These are phyloP conservation scores for Kurtzmaniella quercitrusa DNA, from an alignment of 1,139 yeast species.

Conservation along the genomic window DNA sequence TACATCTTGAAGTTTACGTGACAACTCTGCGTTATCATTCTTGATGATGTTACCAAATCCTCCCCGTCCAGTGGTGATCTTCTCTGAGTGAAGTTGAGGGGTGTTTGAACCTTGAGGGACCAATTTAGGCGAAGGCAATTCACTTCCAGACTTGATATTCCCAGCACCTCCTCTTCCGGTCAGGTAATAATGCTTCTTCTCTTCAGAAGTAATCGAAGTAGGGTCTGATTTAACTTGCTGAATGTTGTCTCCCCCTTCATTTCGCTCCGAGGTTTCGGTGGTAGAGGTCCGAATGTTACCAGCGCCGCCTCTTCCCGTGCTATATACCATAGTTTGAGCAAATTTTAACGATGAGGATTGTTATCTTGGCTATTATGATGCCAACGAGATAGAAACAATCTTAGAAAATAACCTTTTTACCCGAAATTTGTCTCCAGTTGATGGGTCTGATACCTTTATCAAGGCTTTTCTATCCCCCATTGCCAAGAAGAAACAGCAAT, in stretches of 20 bases:
- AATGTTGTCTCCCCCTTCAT: conserved; percentile 7
- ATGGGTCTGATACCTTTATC: not conserved
- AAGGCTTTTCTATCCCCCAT: not conserved
- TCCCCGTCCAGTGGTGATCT: conserved; percentile 74
- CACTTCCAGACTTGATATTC: conserved; percentile 48
- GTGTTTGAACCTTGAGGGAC: conserved; percentile 62
- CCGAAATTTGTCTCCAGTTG: not conserved
- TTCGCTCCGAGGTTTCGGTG: conserved; percentile 17
- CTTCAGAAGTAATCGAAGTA: conserved; percentile 8
- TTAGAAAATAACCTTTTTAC: too few species aligned
- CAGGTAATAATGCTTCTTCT: conserved; percentile 44
- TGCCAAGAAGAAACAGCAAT: not conserved
- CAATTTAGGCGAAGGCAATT: conserved; percentile 49
- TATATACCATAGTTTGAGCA: conserved; percentile 12
- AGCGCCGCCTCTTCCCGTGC: conserved; percentile 40
- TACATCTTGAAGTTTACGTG: conserved; percentile 70
- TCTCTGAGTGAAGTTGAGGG: conserved; percentile 55
- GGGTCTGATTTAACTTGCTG: not conserved
- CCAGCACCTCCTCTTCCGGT: conserved; percentile 86
- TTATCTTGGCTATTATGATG: too few species aligned
- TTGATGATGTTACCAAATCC: conserved; percentile 76
- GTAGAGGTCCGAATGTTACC: conserved; percentile 29
- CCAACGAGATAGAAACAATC: not conserved
- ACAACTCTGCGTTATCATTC: conserved; percentile 56
- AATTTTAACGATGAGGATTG: not conserved